Evolutionary conservation across 345 rosid species (phyloP).

Genomic region (Eucalyptus decipiens): DNA sequence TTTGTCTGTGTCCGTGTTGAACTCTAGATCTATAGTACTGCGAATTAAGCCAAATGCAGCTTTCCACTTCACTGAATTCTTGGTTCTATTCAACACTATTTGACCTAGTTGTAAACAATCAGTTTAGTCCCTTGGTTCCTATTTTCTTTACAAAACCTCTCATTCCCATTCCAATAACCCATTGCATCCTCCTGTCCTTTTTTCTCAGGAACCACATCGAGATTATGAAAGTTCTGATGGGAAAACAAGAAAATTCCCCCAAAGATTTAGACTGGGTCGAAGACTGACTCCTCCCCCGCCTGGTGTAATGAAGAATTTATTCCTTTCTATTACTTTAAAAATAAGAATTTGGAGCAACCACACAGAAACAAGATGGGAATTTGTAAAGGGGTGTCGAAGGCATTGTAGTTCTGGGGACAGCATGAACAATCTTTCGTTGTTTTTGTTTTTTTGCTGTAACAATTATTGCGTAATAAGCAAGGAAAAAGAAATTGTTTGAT

Average conservation of each 20-base stretch:
- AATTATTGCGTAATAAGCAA: neutral
- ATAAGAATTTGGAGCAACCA: neutral
- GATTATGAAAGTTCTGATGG: neutral
- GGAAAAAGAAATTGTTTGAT: neutral
- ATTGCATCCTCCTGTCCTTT: neutral
- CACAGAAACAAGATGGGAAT: neutral
- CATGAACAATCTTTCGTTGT: neutral
- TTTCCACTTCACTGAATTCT: neutral
- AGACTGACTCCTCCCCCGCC: neutral
- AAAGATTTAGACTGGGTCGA: neutral
- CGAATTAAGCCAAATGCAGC: neutral
- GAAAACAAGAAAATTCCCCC: neutral
- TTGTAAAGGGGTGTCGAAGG: neutral
- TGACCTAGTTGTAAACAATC: neutral
- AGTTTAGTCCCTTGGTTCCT: neutral
- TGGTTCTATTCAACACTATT: neutral
- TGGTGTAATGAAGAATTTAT: neutral
- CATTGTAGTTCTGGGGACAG: neutral
- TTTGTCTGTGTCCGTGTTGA: neutral
- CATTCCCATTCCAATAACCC: neutral
- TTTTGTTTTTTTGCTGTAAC: neutral
- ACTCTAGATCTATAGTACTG: neutral
- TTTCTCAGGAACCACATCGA: neutral
- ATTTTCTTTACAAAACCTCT: neutral
- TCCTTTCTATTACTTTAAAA: neutral